Evolutionary conservation across 140 eudicot species (phyloP), one percentile per base, ranked within the genome.

Genomic region (Stevia rebaudiana): DNA sequence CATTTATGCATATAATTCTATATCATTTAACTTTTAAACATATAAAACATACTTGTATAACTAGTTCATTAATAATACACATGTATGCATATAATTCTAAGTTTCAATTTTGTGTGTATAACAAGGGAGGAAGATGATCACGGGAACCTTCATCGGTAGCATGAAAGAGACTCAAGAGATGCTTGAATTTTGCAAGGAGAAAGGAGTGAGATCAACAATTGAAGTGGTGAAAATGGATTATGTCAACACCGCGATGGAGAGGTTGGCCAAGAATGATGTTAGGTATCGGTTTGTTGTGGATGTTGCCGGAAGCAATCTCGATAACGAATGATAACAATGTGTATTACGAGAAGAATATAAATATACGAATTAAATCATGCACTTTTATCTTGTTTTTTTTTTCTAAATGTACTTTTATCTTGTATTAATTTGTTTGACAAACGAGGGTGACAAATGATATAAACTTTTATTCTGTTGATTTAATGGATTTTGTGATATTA

Each of bases 281-380:
- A 56, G 74, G 43, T 69, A 69, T 36, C 74, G 74, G 12, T 69
- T 69, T 69, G 74, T 69, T 6, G 74, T 69, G 46, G 74, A 69
- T 31, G 67, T 69, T 9, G 74, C 44, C 17, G 66, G 66, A 5
- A 69, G 74, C 48, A 28, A 69, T 3, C 74, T 69, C 3, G 47
- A 31, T 3, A 7, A 56, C 2, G 57, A 69, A 23, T 69, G 43
- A 56, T 2, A 28, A 24, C n/a, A 2, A 6, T 56, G 8, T n/a
- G 42, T 11, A 13, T 3, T 55, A 11, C 1, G 24, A 47, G 18
- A 48, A 48, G 16, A 13, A 5, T 36, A 60, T 24, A 63, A 15
- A 17, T 9, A 18, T 59, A 59, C 17, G 6, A 11, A n/a, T n/a
- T n/a, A n/a, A n/a, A n/a, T n/a, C n/a, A n/a, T n/a, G n/a, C n/a